A percentile compares a stretch with the other conserved stretches of the same genome.
Conservation (phyloP, 106 monocot species). For the Allium cepa region DNA sequence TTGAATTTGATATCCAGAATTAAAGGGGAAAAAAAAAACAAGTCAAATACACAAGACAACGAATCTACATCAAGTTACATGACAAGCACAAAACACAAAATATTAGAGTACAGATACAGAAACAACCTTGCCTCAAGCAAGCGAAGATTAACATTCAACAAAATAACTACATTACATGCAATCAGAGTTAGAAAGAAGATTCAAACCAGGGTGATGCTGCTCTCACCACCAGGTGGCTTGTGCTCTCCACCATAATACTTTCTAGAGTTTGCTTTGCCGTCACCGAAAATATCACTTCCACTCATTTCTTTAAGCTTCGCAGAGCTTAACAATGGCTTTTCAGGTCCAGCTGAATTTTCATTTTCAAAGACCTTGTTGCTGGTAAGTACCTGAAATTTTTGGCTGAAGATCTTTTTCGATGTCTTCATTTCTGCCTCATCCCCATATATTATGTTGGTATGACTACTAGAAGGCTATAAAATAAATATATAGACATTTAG, state of each 20-base stretch:
- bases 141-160: background rate
- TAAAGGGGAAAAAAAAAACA: too few species aligned
- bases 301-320: conserved; percentile 72
- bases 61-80: background rate
- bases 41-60: background rate
- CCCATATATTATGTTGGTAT: conserved; percentile 42
- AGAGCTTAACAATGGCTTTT: conserved; percentile 45
- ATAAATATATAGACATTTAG: background rate
- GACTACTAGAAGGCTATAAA: conserved; percentile 48
- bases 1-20: too few species aligned
- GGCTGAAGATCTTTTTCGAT: conserved; percentile 60
- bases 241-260: conserved; percentile 64
- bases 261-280: conserved; percentile 42
- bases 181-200: conserved; percentile 1
- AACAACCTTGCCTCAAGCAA: background rate
- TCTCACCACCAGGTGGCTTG: conserved; percentile 76
- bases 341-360: conserved; percentile 35
- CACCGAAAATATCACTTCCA: conserved; percentile 74
- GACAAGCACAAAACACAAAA: background rate
- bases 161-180: background rate
- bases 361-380: conserved; percentile 76
- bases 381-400: conserved; percentile 66
- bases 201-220: conserved; percentile 65
- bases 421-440: conserved; percentile 43
- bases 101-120: background rate